phyloP scores from a whole-genome alignment of 306 rosid genomes.

The Ochetophila trinervis region DNA sequence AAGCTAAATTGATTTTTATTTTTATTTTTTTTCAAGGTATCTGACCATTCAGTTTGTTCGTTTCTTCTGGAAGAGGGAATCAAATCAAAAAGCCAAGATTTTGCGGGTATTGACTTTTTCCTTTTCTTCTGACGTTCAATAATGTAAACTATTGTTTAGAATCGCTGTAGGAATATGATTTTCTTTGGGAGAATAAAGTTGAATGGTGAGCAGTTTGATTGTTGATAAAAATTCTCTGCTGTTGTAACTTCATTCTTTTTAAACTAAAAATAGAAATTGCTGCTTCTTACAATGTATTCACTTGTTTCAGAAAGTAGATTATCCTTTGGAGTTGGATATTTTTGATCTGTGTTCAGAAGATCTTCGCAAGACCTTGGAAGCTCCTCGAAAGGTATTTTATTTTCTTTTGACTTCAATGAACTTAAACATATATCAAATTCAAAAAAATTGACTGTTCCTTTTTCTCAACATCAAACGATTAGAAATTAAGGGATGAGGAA shows the following conservation, averaged over 20 bases:
- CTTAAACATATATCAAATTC: not conserved
- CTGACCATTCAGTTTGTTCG: conserved; percentile 96
- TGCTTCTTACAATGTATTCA: conserved; percentile 15
- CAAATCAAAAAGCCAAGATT: conserved; percentile 98
- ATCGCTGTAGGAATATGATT: not conserved
- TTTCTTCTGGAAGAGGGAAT: conserved; percentile 99
- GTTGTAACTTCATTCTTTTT: not conserved
- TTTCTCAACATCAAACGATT: conserved; percentile 19
- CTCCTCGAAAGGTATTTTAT: conserved; percentile 73
- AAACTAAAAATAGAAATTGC: not conserved
- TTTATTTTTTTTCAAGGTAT: conserved; percentile 49
- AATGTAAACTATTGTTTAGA: not conserved
- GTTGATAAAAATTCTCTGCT: not conserved
- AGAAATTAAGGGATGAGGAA: conserved; percentile 83
- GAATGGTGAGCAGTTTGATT: not conserved
- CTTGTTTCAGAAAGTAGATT: conserved; percentile 88
- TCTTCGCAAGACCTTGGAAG: conserved; percentile 69
- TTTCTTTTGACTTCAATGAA: conserved; percentile 20
- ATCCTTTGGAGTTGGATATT: conserved; percentile 89
- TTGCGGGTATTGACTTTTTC: conserved; percentile 62
- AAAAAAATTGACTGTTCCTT: conserved; percentile 2
- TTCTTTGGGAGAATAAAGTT: not conserved
- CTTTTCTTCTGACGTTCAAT: not conserved
- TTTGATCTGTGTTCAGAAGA: conserved; percentile 94
- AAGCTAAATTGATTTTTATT: not conserved